phyloP scores from a whole-genome alignment of 75 land plant species.

The Picea glauca region DNA sequence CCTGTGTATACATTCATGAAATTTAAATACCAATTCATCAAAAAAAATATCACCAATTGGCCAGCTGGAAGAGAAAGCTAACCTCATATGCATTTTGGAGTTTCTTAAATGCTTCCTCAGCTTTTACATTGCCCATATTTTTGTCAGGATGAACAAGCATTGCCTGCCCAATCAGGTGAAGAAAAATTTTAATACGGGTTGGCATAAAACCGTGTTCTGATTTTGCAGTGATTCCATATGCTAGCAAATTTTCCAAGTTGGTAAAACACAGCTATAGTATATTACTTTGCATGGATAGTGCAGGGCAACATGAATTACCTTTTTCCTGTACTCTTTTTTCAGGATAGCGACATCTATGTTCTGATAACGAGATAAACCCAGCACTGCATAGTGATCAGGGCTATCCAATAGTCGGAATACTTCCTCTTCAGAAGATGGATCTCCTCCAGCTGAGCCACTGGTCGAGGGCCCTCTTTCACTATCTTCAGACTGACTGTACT shows the following conservation, averaged over 20 bases:
- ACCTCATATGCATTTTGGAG: conserved; percentile 99
- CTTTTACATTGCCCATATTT: conserved; percentile 91
- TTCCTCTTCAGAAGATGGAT: conserved; percentile 79
- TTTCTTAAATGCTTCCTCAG: conserved; percentile 94
- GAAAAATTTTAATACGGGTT: not conserved
- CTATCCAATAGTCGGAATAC: conserved; percentile 73
- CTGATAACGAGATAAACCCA: conserved; percentile 78
- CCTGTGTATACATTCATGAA: not conserved
- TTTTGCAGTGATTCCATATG: not conserved
- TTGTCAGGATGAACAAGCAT: conserved; percentile 99
- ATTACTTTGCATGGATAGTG: not conserved
- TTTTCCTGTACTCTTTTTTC: conserved; percentile 88
- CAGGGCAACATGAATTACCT: conserved; percentile 36
- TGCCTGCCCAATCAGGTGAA: conserved; percentile 36
- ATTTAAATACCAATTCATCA: not conserved
- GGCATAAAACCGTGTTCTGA: not conserved
- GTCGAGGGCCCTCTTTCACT: conserved; percentile 59
- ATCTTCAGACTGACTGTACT: conserved; percentile 42
- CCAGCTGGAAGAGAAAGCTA: not conserved
- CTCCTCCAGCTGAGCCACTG: conserved; percentile 65
- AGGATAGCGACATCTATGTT: conserved; percentile 61
- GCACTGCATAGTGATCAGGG: conserved; percentile 88
- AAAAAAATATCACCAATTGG: not conserved
- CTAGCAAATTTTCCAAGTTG: not conserved
- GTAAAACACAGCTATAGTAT: not conserved